A percentile compares a stretch with the other conserved stretches of the same genome.
Conservation (phyloP, 768 basidiomycete species). For the Tricholomella constricta region DNA sequence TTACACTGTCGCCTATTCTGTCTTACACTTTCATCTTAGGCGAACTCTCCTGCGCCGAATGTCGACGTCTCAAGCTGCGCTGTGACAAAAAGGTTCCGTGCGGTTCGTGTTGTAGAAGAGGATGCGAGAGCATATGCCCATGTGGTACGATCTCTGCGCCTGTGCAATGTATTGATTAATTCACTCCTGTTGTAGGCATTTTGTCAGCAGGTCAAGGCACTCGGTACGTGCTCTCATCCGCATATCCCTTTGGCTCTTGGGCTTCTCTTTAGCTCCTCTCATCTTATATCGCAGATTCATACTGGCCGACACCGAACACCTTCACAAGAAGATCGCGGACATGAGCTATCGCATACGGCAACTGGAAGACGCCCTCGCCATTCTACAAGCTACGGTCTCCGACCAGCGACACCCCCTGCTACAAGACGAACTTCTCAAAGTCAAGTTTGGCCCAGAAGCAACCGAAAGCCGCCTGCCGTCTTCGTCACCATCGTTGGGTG, state of each 20-base stretch:
- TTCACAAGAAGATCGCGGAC: constrained; percentile 65
- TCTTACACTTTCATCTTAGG: constrained; percentile 28
- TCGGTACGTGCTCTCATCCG: constrained; percentile 28
- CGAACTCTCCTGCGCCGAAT: constrained; percentile 57
- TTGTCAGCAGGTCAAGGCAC: constrained; percentile 56
- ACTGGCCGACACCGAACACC: constrained; percentile 63
- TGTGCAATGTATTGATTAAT: neutral
- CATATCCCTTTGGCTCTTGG: neutral
- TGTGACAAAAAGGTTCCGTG: constrained; percentile 58
- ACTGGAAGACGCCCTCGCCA: constrained; percentile 67
- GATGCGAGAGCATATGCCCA: constrained; percentile 68
- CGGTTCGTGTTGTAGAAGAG: constrained; percentile 52
- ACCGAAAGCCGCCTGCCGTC: constrained; percentile 27
- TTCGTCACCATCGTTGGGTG: constrained; percentile 16
- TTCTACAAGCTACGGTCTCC: constrained; percentile 58
- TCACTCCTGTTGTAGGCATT: constrained; percentile 33
- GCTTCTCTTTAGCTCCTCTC: too few relatives aligned
- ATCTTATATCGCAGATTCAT: constrained; percentile 47
- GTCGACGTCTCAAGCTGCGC: constrained; percentile 49
- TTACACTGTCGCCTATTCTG: constrained; percentile 4
- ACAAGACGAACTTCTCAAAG: constrained; percentile 49
- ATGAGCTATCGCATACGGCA: constrained; percentile 72
- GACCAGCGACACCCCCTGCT: constrained; percentile 62
- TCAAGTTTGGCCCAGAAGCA: constrained; percentile 61
- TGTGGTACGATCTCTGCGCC: constrained; percentile 38